Evolutionary conservation across 257 asterid genomes (phyloP).

Genomic region (Nicotiana attenuata): DNA sequence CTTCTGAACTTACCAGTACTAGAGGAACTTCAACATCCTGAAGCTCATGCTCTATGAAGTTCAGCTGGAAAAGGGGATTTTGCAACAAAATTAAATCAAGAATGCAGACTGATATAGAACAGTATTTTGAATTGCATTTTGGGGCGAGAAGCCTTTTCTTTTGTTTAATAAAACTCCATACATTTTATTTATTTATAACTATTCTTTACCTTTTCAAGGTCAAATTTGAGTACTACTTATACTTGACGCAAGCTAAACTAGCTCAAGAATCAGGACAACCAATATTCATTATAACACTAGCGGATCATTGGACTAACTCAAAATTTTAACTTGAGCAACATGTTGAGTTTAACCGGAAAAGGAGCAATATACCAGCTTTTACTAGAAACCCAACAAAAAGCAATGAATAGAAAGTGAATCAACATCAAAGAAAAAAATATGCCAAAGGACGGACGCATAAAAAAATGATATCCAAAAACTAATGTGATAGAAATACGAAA

Average conservation of each 20-base stretch:
- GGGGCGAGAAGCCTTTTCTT: background rate
- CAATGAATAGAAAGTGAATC: background rate
- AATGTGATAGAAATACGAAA: background rate
- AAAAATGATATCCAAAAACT: background rate
- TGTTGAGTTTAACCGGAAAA: too few relatives aligned
- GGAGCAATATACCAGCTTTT: too few relatives aligned
- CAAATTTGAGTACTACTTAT: too few relatives aligned
- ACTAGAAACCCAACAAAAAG: background rate
- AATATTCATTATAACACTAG: too few relatives aligned
- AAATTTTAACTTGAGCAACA: too few relatives aligned
- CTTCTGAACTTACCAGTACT: constrained; percentile 50
- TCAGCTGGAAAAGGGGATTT: constrained; percentile 39
- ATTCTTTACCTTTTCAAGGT: too few relatives aligned
- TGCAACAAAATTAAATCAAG: constrained; percentile 1
- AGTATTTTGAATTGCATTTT: background rate
- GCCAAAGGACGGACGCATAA: background rate
- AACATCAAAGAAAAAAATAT: background rate
- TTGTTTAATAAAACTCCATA: too few relatives aligned
- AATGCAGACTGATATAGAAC: background rate
- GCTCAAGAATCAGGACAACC: too few relatives aligned
- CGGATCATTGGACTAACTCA: too few relatives aligned
- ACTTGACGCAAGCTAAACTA: too few relatives aligned
- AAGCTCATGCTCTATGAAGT: constrained; percentile 67
- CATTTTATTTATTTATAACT: too few relatives aligned
- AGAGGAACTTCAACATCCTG: constrained; percentile 51